Evolutionary conservation across 192 early-diverging fungal species (phyloP).

Genomic region (Helicostylum pulchrum): DNA sequence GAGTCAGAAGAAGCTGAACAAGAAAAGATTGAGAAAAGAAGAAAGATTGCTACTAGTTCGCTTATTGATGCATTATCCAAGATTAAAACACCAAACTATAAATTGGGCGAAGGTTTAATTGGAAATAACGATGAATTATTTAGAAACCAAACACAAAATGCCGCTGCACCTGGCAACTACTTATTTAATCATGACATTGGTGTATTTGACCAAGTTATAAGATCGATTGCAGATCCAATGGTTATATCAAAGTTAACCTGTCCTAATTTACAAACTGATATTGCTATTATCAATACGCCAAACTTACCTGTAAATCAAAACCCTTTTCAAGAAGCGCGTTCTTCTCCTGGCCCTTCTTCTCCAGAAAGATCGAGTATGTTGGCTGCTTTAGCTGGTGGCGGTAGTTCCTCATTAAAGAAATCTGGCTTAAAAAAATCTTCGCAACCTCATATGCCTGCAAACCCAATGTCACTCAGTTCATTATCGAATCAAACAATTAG

Average conservation of each 20-base stretch:
- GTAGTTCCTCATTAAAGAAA: background rate
- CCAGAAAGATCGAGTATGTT: conserved; percentile 10
- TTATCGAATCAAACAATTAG: too few species aligned
- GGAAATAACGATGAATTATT: conserved; percentile 10
- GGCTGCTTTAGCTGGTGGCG: conserved; percentile 1
- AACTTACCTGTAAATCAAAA: background rate
- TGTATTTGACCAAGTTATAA: conserved; percentile 23
- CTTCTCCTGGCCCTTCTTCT: conserved; percentile 4
- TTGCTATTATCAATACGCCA: background rate
- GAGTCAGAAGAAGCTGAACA: background rate
- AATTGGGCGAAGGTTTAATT: conserved; percentile 13
- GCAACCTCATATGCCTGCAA: too few species aligned
- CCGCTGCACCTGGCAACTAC: conserved; percentile 20
- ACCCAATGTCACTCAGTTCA: too few species aligned
- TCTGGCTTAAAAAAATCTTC: background rate
- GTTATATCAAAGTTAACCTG: conserved; percentile 27
- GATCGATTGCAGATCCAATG: conserved; percentile 23
- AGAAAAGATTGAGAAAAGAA: background rate
- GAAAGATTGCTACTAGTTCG: background rate
- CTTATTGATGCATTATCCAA: too few species aligned
- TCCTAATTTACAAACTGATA: conserved; percentile 29
- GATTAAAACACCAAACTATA: conserved; percentile 15
- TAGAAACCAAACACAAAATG: conserved; percentile 14
- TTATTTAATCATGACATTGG: conserved; percentile 20
- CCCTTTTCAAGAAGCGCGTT: background rate